Percentiles rank a stretch among this genome's conserved stretches.
phyloP scores from a whole-genome alignment of 371 early-diverging fungal genomes.

The Smittium culicis region DNA sequence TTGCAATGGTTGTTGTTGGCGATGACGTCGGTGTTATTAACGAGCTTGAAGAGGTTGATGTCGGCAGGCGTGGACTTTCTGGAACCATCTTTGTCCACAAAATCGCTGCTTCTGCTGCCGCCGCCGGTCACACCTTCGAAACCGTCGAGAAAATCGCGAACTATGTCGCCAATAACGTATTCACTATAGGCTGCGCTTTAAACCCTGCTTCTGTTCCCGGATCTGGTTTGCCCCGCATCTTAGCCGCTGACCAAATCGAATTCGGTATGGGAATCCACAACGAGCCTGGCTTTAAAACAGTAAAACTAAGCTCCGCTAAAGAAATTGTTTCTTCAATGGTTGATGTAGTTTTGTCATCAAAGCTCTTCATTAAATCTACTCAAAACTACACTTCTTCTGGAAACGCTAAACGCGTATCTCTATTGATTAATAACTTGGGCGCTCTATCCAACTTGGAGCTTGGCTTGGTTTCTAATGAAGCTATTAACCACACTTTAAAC shows the following conservation, averaged over 20 bases:
- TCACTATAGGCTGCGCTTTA: slow-evolving; percentile 63
- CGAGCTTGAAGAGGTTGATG: slow-evolving; percentile 37
- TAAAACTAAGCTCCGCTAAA: slow-evolving; percentile 33
- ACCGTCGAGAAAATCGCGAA: slow-evolving; percentile 38
- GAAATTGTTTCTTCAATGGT: slow-evolving; percentile 40
- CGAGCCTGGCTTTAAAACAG: slow-evolving; percentile 54
- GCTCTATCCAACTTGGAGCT: slow-evolving; percentile 54
- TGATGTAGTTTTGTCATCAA: slow-evolving; percentile 36
- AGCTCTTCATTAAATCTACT: slow-evolving; percentile 35
- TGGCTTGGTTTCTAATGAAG: slow-evolving; percentile 48
- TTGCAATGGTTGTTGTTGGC: slow-evolving; percentile 55
- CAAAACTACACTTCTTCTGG: slow-evolving; percentile 7
- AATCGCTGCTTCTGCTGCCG: slow-evolving; percentile 53
- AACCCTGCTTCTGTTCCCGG: slow-evolving; percentile 63
- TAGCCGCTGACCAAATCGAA: slow-evolving; percentile 42
- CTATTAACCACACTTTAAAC: slow-evolving; percentile 28
- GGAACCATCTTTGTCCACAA: slow-evolving; percentile 68
- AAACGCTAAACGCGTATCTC: slow-evolving; percentile 27
- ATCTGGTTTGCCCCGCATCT: slow-evolving; percentile 30
- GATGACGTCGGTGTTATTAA: slow-evolving; percentile 64
- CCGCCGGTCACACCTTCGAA: slow-evolving; percentile 42
- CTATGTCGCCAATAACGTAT: slow-evolving; percentile 38
- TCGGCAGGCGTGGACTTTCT: slow-evolving; percentile 67
- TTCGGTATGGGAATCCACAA: slow-evolving; percentile 63
- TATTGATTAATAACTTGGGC: slow-evolving; percentile 70